Evolutionary conservation across 225 moss, liverwort and hornwort genomes (phyloP), one percentile per base, ranked within the genome.

Genomic region (Bryoerythrophyllum caledonicum): DNA sequence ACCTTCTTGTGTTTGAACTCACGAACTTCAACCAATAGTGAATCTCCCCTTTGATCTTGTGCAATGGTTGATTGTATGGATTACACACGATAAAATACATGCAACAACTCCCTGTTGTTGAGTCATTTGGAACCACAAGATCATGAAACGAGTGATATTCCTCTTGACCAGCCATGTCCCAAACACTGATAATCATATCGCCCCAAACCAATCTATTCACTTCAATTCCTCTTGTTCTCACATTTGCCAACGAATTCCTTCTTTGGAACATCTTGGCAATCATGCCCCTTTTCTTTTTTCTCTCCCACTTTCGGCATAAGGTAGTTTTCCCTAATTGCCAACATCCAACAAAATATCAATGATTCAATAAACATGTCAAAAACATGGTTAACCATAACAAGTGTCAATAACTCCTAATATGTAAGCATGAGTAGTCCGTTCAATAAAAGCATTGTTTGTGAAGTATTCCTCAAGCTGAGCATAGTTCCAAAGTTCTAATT

Each of bases 91-190:
- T 25, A 14, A 65, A 24, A 65, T 65, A 65, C 3, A 43, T 40
- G 3, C 43, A 43, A 25, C 43, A 65, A 15, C 11, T 24, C 43
- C 65, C 25, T 1, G 2, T 43, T 4, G 65, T 43, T 14, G 7
- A 25, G 6, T 65, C 14, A 24, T 65, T 65, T 24, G 65, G 25
- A 0, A 65, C 43, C 7, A 65, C 16, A 15, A 65, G 5, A n/a
- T 62, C n/a, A 62, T 62, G n/a, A n/a, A 62, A 62, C 4, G 62
- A 62, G 20, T 62, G 62, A 62, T 62, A 62, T 11, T 37, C 62
- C 20, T 35, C 35, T 37, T 62, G 35, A n/a, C 35, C 62, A n/a
- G 35, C 62, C 35, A 62, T 35, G 20, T 62, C 35, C 10, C 35
- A 62, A n/a, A 35, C 20, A 5, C n/a, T 62, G 3, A 62, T 62